A percentile compares a stretch with the other conserved stretches of the same genome.
phyloP scores from a whole-genome alignment of 208 protist species.

The Porcisia deanei region DNA sequence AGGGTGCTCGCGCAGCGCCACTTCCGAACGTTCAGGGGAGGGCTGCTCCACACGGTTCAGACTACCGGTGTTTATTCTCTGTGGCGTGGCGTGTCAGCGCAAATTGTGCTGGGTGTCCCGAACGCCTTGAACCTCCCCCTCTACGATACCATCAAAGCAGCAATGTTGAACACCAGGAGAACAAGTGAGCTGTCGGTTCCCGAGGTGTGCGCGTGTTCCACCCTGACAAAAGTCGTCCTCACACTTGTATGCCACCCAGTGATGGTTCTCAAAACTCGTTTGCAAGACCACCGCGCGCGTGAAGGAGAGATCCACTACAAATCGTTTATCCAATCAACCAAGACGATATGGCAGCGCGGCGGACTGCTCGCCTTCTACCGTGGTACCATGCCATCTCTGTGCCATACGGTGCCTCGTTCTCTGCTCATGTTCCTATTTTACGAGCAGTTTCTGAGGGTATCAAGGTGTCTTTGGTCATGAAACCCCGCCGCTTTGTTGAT shows the following conservation, averaged over 20 bases:
- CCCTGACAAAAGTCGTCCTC: slow-evolving; percentile 58
- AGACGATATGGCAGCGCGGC: slow-evolving; percentile 38
- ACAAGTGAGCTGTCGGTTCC: slow-evolving; percentile 35
- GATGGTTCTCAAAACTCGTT: slow-evolving; percentile 72
- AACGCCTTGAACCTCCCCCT: slow-evolving; percentile 84
- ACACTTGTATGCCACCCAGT: slow-evolving; percentile 68
- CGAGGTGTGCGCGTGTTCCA: slow-evolving; percentile 70
- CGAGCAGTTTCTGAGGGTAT: slow-evolving; percentile 66
- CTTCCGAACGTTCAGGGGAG: slow-evolving; percentile 62
- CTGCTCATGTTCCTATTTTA: slow-evolving; percentile 80
- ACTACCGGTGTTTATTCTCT: slow-evolving; percentile 62
- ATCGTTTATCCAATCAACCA: slow-evolving; percentile 55
- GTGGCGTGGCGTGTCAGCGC: slow-evolving; percentile 79
- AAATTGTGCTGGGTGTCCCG: slow-evolving; percentile 78
- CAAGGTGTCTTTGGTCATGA: slow-evolving; percentile 7
- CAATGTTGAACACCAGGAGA: slow-evolving; percentile 11
- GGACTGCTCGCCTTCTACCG: slow-evolving; percentile 71
- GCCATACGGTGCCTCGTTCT: slow-evolving; percentile 76
- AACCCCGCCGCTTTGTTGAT: background rate
- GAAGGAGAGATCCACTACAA: slow-evolving; percentile 69
- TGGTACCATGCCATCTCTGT: slow-evolving; percentile 59
- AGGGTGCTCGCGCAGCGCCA: slow-evolving; percentile 29
- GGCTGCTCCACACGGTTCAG: slow-evolving; percentile 55
- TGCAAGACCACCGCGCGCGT: slow-evolving; percentile 84
- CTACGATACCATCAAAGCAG: slow-evolving; percentile 78